Percentiles rank a stretch among this genome's conserved stretches.
These are phyloP conservation scores for Vitrella brassicaformis DNA, from an alignment of 73 alveolate genomes.

Conservation along the genomic window DNA sequence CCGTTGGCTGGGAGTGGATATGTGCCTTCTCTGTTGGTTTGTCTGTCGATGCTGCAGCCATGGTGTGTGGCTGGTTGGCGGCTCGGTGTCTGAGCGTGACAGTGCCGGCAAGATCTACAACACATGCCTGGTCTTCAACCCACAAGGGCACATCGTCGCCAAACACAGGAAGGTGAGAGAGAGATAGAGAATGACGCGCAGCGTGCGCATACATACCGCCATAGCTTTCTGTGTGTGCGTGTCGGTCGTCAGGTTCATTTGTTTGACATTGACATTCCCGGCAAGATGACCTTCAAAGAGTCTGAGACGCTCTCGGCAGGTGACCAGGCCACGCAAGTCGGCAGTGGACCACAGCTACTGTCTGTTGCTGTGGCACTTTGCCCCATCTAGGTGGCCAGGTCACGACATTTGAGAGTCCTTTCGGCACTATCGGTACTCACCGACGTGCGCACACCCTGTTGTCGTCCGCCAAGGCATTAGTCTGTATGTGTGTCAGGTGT, in stretches of 20 bases:
- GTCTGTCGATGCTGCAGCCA: not conserved
- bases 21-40: not conserved
- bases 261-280: constrained; percentile 78
- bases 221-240: not conserved
- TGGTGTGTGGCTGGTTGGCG: constrained; percentile 62
- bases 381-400: too few species aligned
- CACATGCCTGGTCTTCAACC: constrained; percentile 61
- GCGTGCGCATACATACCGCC: not conserved
- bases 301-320: constrained; percentile 73
- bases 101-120: constrained; percentile 58
- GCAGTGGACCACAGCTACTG: too few species aligned
- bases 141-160: constrained; percentile 61
- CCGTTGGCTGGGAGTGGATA: not conserved
- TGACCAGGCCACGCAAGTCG: too few species aligned
- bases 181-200: constrained; percentile 27
- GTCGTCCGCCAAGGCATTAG: too few species aligned
- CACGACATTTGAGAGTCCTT: too few species aligned
- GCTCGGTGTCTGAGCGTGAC: constrained; percentile 41
- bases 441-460: too few species aligned
- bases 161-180: constrained; percentile 6
- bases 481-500: too few species aligned
- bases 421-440: too few species aligned
- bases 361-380: too few species aligned
- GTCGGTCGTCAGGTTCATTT: constrained; percentile 36
- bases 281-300: constrained; percentile 55